Conservation (phyloP, 2,329 filamentous ascomycete species). For the Allantophomopsis lycopodina region DNA sequence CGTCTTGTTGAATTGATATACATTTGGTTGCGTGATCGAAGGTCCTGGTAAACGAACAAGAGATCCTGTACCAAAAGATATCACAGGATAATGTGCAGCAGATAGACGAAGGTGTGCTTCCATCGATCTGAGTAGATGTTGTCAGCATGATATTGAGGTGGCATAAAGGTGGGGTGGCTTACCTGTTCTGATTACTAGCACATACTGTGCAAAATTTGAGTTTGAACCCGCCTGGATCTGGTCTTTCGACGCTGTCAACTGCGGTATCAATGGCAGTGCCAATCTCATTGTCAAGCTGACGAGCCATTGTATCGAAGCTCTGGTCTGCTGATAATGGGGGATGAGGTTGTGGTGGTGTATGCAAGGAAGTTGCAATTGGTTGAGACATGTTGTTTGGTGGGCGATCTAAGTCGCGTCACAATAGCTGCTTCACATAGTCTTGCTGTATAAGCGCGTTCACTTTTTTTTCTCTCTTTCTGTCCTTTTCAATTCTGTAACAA, state of each 20-base stretch:
- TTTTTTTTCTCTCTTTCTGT: no score
- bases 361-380: no score
- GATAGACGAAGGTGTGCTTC: conserved; percentile 94
- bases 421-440: no score
- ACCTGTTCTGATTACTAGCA: conserved; percentile 96
- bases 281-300: conserved; percentile 8
- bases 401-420: no score
- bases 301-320: conserved; percentile 5
- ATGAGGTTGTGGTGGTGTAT: no score
- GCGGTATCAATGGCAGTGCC: conserved; percentile 4
- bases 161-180: conserved; percentile 9
- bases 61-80: conserved; percentile 93
- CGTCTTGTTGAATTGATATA: conserved; percentile 95
- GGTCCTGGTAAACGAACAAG: conserved; percentile 88
- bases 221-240: conserved; percentile 48
- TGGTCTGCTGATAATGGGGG: no score
- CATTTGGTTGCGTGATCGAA: conserved; percentile 83
- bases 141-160: not conserved
- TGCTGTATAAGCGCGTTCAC: no score
- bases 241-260: conserved; percentile 9
- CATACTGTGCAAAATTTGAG: conserved; percentile 98
- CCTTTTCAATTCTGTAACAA: no score
- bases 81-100: conserved; percentile 79
- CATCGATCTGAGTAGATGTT: conserved; percentile 56
- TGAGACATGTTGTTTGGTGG: no score